Evolutionary conservation across 805 yeast genomes (phyloP), one percentile per base, ranked within the genome.

Genomic region (Candida nanaspora): DNA sequence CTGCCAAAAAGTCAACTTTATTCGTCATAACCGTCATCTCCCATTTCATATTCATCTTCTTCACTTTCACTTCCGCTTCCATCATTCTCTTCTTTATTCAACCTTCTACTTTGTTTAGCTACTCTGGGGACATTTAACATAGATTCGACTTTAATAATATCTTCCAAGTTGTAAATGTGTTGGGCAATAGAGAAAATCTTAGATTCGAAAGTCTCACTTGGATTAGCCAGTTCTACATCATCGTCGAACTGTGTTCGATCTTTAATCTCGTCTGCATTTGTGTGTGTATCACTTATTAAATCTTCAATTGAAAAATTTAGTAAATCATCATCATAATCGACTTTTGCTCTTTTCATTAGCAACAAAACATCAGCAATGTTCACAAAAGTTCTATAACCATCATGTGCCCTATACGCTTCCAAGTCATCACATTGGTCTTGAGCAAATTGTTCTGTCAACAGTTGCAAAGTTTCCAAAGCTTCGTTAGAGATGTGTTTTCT

Each of bases 371-470:
- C 72, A 25, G 55, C 57, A 18, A 53, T 53, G 28, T 50, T 53
- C 13, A 66, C 56, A 6, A 47, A 47, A 20, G 56, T 49, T 11
- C 62, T 46, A 16, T 55, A 50, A 4, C 51, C 53, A 16, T 54
- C 46, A 44, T 64, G 69, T 14, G 43, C 48, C 2, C 68, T 65
- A 45, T 59, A 63, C 3, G 61, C 56, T 18, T 53, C 46, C 36
- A 68, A 49, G 43, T 68, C 70, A 0, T 38, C 42, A 46, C 63
- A 41, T 41, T 68, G 61, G 19, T 61, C 63, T 20, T 48, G 44
- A 32, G 69, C 50, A 36, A 69, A 69, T 33, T 57, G 61, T 19
- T 55, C 52, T 2, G 69, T 61, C 33, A 61, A 55, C 11, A 48
- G 48, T 23, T 63, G 63, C 18, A 69, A 41, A n/a, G 49, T 41